Conservation (phyloP, 2,329 filamentous ascomycete species). For the Claviceps sp. region DNA sequence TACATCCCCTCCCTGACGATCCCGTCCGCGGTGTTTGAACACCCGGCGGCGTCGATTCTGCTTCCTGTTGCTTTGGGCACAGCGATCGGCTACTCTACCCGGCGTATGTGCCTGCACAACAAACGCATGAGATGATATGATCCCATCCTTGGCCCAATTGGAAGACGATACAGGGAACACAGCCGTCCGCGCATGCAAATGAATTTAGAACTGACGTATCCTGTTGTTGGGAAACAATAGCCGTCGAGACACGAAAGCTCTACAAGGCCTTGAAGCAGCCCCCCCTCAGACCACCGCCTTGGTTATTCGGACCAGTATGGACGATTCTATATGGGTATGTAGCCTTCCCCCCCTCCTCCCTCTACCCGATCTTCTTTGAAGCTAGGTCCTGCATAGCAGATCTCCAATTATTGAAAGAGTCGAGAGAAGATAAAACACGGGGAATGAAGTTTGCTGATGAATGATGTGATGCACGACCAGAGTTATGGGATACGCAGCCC, state of each 20-base stretch:
- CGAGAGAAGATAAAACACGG: too few species aligned
- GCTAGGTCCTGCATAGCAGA: too few species aligned
- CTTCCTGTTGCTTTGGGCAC: constrained; percentile 63
- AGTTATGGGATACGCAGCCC: constrained; percentile 78
- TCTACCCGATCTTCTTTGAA: too few species aligned
- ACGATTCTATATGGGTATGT: constrained; percentile 47
- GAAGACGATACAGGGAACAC: too few species aligned
- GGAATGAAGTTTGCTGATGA: not conserved
- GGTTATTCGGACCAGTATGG: constrained; percentile 53
- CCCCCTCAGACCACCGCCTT: constrained; percentile 45
- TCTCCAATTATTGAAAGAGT: too few species aligned
- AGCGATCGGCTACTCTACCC: constrained; percentile 55
- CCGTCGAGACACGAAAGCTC: constrained; percentile 42
- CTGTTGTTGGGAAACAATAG: constrained; percentile 18
- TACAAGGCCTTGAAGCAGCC: constrained; percentile 58
- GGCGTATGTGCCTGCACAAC: constrained; percentile 34
- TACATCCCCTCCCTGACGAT: constrained; percentile 68
- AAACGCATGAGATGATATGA: too few species aligned
- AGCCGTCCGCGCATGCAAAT: too few species aligned
- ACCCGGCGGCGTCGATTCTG: constrained; percentile 59
- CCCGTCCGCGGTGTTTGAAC: constrained; percentile 56
- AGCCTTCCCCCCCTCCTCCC: not conserved
- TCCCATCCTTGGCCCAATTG: too few species aligned
- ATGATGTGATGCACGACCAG: constrained; percentile 12
- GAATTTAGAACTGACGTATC: too few species aligned